A percentile compares a stretch with the other conserved stretches of the same genome.
phyloP scores from a whole-genome alignment of 2,329 filamentous ascomycete species.

The Mycosphaerella arachidis region DNA sequence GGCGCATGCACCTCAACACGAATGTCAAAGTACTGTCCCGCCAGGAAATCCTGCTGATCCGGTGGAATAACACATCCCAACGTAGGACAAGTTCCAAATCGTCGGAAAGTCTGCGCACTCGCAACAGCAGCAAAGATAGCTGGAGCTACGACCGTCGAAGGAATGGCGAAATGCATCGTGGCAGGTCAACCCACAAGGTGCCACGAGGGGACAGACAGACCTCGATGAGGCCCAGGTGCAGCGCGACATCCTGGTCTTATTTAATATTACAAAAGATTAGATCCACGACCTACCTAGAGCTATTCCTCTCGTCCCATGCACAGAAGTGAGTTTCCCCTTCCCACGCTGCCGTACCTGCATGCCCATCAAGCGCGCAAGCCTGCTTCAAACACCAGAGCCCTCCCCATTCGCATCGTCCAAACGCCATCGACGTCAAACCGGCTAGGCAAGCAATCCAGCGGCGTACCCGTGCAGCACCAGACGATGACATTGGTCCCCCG shows the following conservation, averaged over 20 bases:
- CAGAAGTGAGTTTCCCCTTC: too few relatives aligned
- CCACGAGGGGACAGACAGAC: conserved; percentile 8
- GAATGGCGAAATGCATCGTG: conserved; percentile 12
- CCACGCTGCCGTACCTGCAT: background rate
- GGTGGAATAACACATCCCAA: conserved; percentile 55
- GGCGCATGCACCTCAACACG: conserved; percentile 64
- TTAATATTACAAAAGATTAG: background rate
- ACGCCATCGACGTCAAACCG: background rate
- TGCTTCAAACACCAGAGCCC: background rate
- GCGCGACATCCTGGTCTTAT: conserved; percentile 1
- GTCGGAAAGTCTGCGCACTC: conserved; percentile 51
- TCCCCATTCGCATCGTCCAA: background rate
- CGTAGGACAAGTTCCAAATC: conserved; percentile 52
- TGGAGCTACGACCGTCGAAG: conserved; percentile 9
- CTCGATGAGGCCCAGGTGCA: conserved; percentile 14
- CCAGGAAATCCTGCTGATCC: conserved; percentile 71
- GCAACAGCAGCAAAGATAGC: conserved; percentile 6
- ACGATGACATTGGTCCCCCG: background rate
- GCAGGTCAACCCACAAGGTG: conserved; percentile 5
- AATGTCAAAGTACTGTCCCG: conserved; percentile 79
- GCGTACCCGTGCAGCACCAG: background rate
- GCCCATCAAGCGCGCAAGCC: background rate
- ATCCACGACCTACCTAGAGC: background rate
- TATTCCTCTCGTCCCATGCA: background rate
- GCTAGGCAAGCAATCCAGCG: background rate